Base-by-base conservation (phyloP, 345 rosid genomes). In the Ceriops decandra region DNA sequence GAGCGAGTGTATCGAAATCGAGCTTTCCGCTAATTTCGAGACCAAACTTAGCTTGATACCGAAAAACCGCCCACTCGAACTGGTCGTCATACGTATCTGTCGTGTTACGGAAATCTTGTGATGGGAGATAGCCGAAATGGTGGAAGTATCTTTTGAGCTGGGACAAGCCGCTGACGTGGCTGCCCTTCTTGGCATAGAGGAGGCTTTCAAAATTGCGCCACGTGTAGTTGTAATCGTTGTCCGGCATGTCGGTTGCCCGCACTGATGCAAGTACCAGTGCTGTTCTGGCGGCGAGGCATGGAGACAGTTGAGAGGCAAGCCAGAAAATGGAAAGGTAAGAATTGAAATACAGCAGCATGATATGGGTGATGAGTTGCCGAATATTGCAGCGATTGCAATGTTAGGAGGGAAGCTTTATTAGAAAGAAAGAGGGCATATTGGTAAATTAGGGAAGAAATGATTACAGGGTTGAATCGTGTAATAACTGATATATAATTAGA, bases 41-140 rank as follows among this genome's bases (percentile, higher is more conserved):
- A 28, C 90, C 92, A 53, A 85, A 75, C 38, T 84, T 82, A 49
- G 79, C 24, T 62, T 89, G 95, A 69, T 81, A 89, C 9, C 56
- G 69, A 1, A 51, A 0, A 15, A 85, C 58, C 27, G 96, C 90
- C 1, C 79, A 63, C 57, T 79, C 70, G 31, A 91, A 70, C 1
- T 38, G 47, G 42, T 46, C 67, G 59, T 84, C 82, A 46, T 78
- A 62, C 0, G 58, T 49, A 9, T 74, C 75, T 3, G 78, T 66
- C 33, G 65, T 22, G 75, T 72, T 71, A 7, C 6, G 6, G 24
- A 61, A 52, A 57, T 73, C 32, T 36, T 7, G 68, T 22, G 21
- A 49, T 5, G 73, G 47, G 47, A 86, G 79, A 60, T 88, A 85
- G 26, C 92, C 92, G 68, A 81, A 89, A 16, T 63, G 84, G 27